phyloP scores from a whole-genome alignment of 2,329 filamentous ascomycete species.

The Tolypocladium cylindrosporum region DNA sequence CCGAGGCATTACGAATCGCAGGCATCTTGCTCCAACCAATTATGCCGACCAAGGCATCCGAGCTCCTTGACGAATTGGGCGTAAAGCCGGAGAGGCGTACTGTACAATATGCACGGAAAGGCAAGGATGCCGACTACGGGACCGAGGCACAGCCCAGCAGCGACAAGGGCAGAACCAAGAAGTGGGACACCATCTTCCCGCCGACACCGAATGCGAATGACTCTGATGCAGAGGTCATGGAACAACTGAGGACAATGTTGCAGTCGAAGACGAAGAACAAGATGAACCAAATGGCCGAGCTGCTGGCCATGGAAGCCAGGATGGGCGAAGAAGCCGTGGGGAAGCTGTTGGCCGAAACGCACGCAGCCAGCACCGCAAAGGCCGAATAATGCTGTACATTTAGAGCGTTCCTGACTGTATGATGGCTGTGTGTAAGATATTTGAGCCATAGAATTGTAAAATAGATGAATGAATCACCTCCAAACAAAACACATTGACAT shows the following conservation, averaged over 20 bases:
- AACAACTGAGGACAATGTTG: slow-evolving; percentile 7
- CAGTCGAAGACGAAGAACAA: slow-evolving; percentile 13
- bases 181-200: slow-evolving; percentile 41
- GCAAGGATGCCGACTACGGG: slow-evolving; percentile 64
- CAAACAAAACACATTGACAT: background rate
- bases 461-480: background rate
- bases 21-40: slow-evolving; percentile 85
- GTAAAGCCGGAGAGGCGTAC: slow-evolving; percentile 54
- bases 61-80: slow-evolving; percentile 68
- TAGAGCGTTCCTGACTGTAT: too few relatives aligned
- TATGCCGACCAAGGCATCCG: slow-evolving; percentile 68
- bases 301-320: slow-evolving; percentile 18
- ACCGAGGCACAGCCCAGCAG: slow-evolving; percentile 13
- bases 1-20: slow-evolving; percentile 68
- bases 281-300: slow-evolving; percentile 15
- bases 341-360: slow-evolving; percentile 10
- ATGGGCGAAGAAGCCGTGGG: slow-evolving; percentile 13
- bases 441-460: background rate
- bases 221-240: slow-evolving; percentile 11
- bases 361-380: slow-evolving; percentile 2
- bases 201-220: slow-evolving; percentile 21
- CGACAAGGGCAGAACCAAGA: slow-evolving; percentile 20
- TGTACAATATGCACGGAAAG: slow-evolving; percentile 51
- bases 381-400: background rate
- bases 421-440: background rate